A percentile compares a stretch with the other conserved stretches of the same genome.
Evolutionary conservation across 139 green algal genomes (phyloP).

Genomic region (Ettlia oleoabundans): DNA sequence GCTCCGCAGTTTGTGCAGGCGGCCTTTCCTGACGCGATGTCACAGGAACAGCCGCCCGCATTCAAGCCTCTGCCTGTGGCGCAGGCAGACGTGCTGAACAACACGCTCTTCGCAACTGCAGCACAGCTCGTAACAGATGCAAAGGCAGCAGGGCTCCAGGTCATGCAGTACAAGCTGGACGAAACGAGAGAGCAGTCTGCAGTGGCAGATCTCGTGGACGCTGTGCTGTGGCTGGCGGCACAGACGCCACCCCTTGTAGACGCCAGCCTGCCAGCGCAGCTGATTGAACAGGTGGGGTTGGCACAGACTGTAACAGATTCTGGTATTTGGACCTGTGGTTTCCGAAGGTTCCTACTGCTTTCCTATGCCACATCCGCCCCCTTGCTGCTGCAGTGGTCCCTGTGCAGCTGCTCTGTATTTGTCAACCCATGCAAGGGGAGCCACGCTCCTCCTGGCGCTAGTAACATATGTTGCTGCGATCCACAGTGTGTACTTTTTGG

Average conservation of each 20-base stretch:
- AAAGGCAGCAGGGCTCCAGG: neutral
- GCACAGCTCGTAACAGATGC: slow-evolving; percentile 6
- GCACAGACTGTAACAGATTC: too few species aligned
- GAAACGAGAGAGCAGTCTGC: neutral
- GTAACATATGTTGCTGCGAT: too few species aligned
- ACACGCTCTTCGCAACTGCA: neutral
- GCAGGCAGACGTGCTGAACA: slow-evolving; percentile 20
- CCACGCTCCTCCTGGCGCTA: too few species aligned
- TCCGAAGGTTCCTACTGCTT: too few species aligned
- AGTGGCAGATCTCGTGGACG: slow-evolving; percentile 42
- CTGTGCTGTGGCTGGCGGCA: slow-evolving; percentile 26
- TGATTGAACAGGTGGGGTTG: slow-evolving; percentile 44
- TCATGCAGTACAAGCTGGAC: slow-evolving; percentile 6
- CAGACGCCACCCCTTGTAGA: slow-evolving; percentile 17
- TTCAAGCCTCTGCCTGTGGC: neutral
- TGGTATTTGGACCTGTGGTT: too few species aligned
- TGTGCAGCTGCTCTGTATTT: too few species aligned
- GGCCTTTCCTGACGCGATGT: neutral
- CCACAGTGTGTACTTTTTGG: too few species aligned
- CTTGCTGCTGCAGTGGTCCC: too few species aligned
- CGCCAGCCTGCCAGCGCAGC: slow-evolving; percentile 12
- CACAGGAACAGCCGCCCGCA: neutral
- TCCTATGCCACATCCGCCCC: too few species aligned
- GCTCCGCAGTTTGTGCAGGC: neutral
- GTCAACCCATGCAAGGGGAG: too few species aligned